Percentiles rank a stretch among this genome's conserved stretches.
These are phyloP conservation scores for Podaxis sp. DNA, from an alignment of 768 basidiomycete genomes.

Conservation along the genomic window DNA sequence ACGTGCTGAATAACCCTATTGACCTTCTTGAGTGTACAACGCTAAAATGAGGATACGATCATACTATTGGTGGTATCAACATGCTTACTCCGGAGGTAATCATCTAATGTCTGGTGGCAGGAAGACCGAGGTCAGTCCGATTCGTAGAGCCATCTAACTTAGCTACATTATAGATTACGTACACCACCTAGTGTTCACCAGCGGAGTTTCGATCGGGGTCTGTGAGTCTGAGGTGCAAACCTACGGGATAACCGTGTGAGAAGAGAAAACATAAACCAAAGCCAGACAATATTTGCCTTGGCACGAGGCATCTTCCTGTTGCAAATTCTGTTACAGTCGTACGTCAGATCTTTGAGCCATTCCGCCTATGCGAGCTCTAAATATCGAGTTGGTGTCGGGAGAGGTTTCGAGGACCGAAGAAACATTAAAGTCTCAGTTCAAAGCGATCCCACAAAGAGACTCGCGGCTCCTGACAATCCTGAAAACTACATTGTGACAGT, in stretches of 20 bases:
- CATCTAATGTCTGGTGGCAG: neutral
- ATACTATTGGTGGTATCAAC: neutral
- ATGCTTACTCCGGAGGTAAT: neutral
- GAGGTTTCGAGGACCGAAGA: neutral
- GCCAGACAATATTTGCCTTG: neutral
- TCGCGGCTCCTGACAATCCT: neutral
- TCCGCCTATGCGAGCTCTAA: neutral
- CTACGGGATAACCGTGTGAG: neutral
- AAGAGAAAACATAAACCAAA: neutral
- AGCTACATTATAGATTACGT: neutral
- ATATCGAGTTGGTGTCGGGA: neutral
- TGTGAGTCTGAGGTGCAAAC: conserved; percentile 15
- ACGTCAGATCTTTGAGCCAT: neutral
- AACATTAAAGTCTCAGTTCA: neutral
- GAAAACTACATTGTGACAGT: neutral
- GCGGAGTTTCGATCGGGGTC: neutral
- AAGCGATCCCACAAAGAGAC: neutral
- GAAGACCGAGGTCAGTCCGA: neutral
- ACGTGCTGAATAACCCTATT: neutral
- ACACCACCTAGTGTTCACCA: neutral
- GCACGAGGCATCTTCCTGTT: neutral
- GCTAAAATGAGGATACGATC: neutral
- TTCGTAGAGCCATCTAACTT: neutral
- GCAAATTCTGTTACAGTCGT: conserved; percentile 4
- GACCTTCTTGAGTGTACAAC: neutral